phyloP scores from a whole-genome alignment of 495 filamentous ascomycete genomes.

The Venustampulla echinocandica region DNA sequence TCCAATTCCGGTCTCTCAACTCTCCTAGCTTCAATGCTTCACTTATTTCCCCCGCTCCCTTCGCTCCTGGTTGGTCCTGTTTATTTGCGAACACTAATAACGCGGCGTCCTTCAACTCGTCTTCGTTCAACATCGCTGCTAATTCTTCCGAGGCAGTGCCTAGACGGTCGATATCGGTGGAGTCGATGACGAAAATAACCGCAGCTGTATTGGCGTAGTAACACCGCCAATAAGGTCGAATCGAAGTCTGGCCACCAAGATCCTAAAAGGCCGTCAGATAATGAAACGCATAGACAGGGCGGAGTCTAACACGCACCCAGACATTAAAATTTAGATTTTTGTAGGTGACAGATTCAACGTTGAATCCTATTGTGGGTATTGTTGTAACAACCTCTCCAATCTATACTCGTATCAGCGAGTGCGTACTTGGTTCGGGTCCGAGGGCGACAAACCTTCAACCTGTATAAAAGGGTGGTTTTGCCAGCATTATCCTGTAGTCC shows the following conservation, averaged over 20 bases:
- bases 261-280: conserved; percentile 43
- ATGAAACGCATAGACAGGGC: not conserved
- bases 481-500: conserved; percentile 83
- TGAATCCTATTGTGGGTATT: conserved; percentile 98
- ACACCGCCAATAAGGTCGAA: conserved; percentile 96
- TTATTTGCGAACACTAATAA: conserved; percentile 97
- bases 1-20: conserved; percentile 95
- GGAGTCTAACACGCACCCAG: conserved; percentile 52
- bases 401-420: conserved; percentile 35
- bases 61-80: conserved; percentile 95
- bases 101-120: conserved; percentile 86
- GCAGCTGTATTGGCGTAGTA: conserved; percentile 99
- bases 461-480: conserved; percentile 94
- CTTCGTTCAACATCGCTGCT: conserved; percentile 90
- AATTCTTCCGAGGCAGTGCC: conserved; percentile 89
- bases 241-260: conserved; percentile 91
- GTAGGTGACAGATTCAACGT: conserved; percentile 96
- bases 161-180: conserved; percentile 90
- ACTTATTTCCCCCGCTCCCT: conserved; percentile 92
- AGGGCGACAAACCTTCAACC: conserved; percentile 63
- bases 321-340: conserved; percentile 97
- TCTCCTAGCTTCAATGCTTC: conserved; percentile 85
- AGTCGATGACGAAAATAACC: conserved; percentile 96
- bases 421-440: conserved; percentile 11
- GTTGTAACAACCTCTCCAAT: conserved; percentile 98